Conservation (phyloP, 1,139 yeast species). For the Sugiyamaella xylanicola region DNA sequence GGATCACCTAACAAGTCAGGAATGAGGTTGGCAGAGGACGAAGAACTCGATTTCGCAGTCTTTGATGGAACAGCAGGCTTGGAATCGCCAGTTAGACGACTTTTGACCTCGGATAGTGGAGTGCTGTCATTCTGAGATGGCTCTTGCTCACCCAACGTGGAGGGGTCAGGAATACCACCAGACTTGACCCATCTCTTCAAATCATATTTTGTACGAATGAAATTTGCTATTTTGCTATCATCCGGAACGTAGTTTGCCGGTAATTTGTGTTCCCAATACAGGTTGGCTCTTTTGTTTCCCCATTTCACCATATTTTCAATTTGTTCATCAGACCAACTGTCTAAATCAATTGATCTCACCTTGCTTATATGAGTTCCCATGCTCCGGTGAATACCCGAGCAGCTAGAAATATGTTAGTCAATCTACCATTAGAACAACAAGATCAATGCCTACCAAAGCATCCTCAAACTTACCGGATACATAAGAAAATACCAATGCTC, state of each 20-base stretch:
- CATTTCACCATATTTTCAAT: constrained; percentile 77
- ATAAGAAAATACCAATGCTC: constrained; percentile 89
- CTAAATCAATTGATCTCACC: constrained; percentile 77
- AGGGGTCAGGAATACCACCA: constrained; percentile 60
- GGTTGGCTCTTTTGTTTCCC: constrained; percentile 82
- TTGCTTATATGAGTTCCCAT: constrained; percentile 86
- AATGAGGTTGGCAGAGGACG: constrained; percentile 19
- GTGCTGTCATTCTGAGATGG: constrained; percentile 28
- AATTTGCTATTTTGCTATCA: constrained; percentile 82
- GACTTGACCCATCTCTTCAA: constrained; percentile 77
- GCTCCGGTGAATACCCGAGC: constrained; percentile 93
- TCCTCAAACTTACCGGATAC: constrained; percentile 53
- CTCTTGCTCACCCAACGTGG: constrained; percentile 40
- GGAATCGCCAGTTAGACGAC: constrained; percentile 24
- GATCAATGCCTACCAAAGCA: not conserved
- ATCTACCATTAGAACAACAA: not conserved
- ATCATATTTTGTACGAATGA: constrained; percentile 89
- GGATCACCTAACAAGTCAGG: constrained; percentile 27
- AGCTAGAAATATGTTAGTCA: constrained; percentile 43
- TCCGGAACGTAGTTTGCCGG: constrained; percentile 76
- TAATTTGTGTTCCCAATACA: constrained; percentile 78
- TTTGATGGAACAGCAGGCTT: constrained; percentile 25
- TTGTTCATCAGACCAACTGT: constrained; percentile 96
- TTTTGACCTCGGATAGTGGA: constrained; percentile 36
- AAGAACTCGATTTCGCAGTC: constrained; percentile 16